Base-by-base conservation (phyloP, 1,139 yeast species). In the Candida albicans region DNA sequence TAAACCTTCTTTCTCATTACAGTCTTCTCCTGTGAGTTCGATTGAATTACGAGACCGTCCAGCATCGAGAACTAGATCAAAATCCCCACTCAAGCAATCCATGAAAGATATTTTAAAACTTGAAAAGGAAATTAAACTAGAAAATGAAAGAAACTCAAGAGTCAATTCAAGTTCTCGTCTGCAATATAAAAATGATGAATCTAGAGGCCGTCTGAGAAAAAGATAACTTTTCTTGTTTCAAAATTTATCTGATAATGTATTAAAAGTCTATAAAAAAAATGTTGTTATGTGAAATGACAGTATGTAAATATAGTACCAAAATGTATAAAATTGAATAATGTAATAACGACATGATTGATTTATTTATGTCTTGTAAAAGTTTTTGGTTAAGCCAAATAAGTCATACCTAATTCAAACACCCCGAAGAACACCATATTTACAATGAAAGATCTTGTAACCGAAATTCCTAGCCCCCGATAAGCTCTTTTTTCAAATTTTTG, bases 401-500 rank as follows among this genome's bases (percentile, higher is more conserved):
- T 67, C 87, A 82, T 82, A 32, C 84, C 62, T 47, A 73, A 75
- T 63, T 88, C 96, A 61, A 79, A 88, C 15, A 78, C 68, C 32
- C 89, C 75, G 64, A 88, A 88, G 60, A 88, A 87, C 8, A 84
- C 82, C 78, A 85, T 79, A 48, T 88, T 89, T 11, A 84, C 84
- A 45, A 85, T 55, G 45, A 88, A 79, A 0, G 95, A 82, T 48
- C 96, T 71, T 5, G 82, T 67, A 28, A 86, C 68, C 7, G 91
- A 83, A 27, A 88, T 84, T 1, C 90, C 88, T 42, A 88, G 68
- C 0, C 96, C 96, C 43, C 91, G 68, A 62, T 87, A 88, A 74
- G 84, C 73, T 29, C 75, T 67, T 39, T 76, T 65, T 24, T 68
- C 62, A 32, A 79, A 70, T 41, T 62, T 57, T 12, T 56, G 59